These are phyloP conservation scores for Bolboschoenoplectus hybrid DNA, from an alignment of 202 grass and related monocot species.

Conservation along the genomic window DNA sequence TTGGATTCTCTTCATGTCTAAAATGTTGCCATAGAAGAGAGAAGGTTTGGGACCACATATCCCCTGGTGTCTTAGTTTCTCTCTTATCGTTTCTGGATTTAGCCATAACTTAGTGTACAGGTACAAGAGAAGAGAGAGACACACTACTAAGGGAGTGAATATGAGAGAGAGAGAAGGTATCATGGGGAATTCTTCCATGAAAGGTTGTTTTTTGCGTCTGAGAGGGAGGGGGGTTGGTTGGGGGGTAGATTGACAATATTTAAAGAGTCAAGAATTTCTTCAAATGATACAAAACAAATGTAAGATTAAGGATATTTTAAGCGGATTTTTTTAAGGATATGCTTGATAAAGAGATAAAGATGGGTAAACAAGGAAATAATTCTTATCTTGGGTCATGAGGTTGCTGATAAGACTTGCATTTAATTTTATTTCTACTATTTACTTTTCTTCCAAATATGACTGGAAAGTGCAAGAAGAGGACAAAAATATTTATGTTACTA, in stretches of 20 bases:
- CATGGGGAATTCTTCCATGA: slow-evolving; percentile 14
- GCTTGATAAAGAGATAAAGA: no score
- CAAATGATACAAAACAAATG: no score
- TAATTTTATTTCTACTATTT: no score
- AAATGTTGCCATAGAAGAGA: slow-evolving; percentile 61
- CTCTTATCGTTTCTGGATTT: slow-evolving; percentile 46
- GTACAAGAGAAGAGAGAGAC: slow-evolving; percentile 41
- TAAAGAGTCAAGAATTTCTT: no score
- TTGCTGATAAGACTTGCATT: no score
- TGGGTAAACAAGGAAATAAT: no score
- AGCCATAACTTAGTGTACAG: slow-evolving; percentile 45
- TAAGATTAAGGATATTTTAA: no score
- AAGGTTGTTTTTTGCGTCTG: neutral
- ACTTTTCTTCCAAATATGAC: no score
- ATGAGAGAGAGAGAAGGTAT: neutral
- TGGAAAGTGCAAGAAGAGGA: no score
- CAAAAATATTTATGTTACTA: no score
- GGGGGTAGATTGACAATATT: neutral
- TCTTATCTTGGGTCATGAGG: no score
- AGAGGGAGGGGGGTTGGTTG: neutral
- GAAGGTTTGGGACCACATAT: slow-evolving; percentile 60
- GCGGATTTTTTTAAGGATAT: no score
- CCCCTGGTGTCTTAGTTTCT: slow-evolving; percentile 64
- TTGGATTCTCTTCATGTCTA: slow-evolving; percentile 61
- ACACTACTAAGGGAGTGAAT: slow-evolving; percentile 36